Evolutionary conservation across 2,329 filamentous ascomycete species (phyloP), one percentile per base, ranked within the genome.

Genomic region (Ascochyta koolunga): DNA sequence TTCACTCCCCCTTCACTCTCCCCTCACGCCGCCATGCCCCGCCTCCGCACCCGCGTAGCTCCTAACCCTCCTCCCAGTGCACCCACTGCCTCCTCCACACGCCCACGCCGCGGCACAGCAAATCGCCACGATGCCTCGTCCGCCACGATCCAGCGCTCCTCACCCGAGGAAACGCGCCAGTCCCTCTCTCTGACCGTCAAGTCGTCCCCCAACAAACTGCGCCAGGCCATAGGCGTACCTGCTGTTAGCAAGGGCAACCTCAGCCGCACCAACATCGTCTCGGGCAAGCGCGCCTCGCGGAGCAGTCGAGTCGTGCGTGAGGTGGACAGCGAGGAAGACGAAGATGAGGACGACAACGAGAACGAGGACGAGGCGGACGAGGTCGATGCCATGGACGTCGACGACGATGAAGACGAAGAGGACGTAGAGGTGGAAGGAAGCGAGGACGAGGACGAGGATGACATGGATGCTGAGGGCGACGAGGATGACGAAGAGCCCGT

Each of bases 101-200:
- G 74, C 52, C 67, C 75, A 2, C 66, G 73, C 40, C 73, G 75
- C 57, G 70, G 70, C 40, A 69, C 67, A 24, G 65, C 70, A 41
- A 69, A 70, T 52, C 69, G 69, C 61, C 39, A 45, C 41, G 51
- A 54, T 37, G 59, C 70, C 37, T 65, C 71, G 32, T 65, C 69
- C 27, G 62, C 73, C 9, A 71, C 73, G 42, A 73, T 77, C 49
- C 69, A 77, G 61, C 70, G 70, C 53, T 70, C 69, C 41, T 73
- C 76, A 38, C 76, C 77, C 54, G 72, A 77, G 45, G 73, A 76
- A 54, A 73, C 73, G 36, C 76, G 75, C 55, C 76, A 76, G 54
- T 79, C 77, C 44, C 76, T 81, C 50, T 74, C 77, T 50, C 74
- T 82, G 54, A 82, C 78, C 33, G 79, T 82, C 59, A 81, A 81